Base-by-base conservation (phyloP, 2,329 filamentous ascomycete genomes). In the Sphaerulina vaccinii region DNA sequence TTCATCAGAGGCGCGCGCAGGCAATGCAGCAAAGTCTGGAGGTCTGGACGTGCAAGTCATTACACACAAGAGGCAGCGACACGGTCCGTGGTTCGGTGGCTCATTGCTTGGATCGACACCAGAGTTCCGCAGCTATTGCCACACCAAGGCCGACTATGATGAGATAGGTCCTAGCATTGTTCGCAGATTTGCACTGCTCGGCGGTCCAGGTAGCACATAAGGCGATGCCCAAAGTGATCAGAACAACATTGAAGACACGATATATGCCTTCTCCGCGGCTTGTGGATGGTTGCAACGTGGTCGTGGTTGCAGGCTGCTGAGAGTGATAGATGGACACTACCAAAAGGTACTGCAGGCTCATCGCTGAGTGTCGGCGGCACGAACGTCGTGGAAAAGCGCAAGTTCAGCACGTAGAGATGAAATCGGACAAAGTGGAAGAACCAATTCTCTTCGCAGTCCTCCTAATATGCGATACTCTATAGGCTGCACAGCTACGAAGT, bases 71-170 rank as follows among this genome's bases (percentile, higher is more conserved):
- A 82, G 93, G 70, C 93, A 99, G 80, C 81, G 92, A 68, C 92
- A 99, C 70, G 93, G 93, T 15, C 93, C 93, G 24, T 99, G 93
- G 93, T 99, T 99, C 70, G 93, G 93, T 71, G 93, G 93, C 63
- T 96, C 90, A 75, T 79, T 99, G 74, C 79, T 99, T 55, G 95
- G 92, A 49, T 92, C 97, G 77, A 99, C 93, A 5, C 92, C 95
- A 3, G 95, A 99, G 73, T 99, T 99, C 80, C 84, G 90, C 71
- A 96, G 90, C 68, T 99, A 97, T 76, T 99, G 93, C 77, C 95
- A 99, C 74, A 99, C 75, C 15, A 78, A 78, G 69, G 64, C 70
- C 43, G 73, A 92, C 79, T 96, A 96, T 70, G 88, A 96, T 73
- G 92, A 96, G 77, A 91, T 95, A 70, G 92, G 93, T 15, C 92